Evolutionary conservation across 2,329 filamentous ascomycete species (phyloP).

Genomic region (Calonectria henricotiae): DNA sequence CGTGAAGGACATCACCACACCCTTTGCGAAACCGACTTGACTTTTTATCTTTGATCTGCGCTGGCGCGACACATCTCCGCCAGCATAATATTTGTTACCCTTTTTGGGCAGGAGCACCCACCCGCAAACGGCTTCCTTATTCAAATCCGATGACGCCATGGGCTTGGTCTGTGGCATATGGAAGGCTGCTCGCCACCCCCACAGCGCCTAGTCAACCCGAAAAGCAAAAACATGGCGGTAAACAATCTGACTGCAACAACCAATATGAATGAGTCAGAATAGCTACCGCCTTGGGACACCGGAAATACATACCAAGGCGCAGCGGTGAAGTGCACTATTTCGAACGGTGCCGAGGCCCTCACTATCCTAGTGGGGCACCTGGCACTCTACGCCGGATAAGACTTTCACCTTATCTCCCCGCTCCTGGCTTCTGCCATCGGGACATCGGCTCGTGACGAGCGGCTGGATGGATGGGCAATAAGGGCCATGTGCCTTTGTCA

Average conservation of each 20-base stretch:
- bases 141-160: slow-evolving; percentile 33
- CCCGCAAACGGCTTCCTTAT: slow-evolving; percentile 15
- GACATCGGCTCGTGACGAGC: slow-evolving; percentile 27
- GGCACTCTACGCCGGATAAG: slow-evolving; percentile 35
- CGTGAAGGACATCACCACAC: slow-evolving; percentile 17
- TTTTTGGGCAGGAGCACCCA: slow-evolving; percentile 18
- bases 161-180: not conserved
- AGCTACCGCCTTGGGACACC: slow-evolving; percentile 7
- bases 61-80: slow-evolving; percentile 31
- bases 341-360: slow-evolving; percentile 45
- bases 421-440: slow-evolving; percentile 30
- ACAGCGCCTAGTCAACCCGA: slow-evolving; percentile 27
- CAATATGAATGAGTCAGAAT: slow-evolving; percentile 36
- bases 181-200: slow-evolving; percentile 27
- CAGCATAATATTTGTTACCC: slow-evolving; percentile 31
- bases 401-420: slow-evolving; percentile 11
- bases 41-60: slow-evolving; percentile 24
- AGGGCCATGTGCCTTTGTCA: slow-evolving; percentile 32
- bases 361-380: slow-evolving; percentile 39
- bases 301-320: slow-evolving; percentile 22
- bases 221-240: slow-evolving; percentile 28
- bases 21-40: slow-evolving; percentile 11
- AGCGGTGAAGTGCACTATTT: slow-evolving; percentile 37
- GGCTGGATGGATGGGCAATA: slow-evolving; percentile 25
- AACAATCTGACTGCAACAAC: slow-evolving; percentile 26